Conservation (phyloP, 495 filamentous ascomycete species). For the Hyaloscypha finlandica region DNA sequence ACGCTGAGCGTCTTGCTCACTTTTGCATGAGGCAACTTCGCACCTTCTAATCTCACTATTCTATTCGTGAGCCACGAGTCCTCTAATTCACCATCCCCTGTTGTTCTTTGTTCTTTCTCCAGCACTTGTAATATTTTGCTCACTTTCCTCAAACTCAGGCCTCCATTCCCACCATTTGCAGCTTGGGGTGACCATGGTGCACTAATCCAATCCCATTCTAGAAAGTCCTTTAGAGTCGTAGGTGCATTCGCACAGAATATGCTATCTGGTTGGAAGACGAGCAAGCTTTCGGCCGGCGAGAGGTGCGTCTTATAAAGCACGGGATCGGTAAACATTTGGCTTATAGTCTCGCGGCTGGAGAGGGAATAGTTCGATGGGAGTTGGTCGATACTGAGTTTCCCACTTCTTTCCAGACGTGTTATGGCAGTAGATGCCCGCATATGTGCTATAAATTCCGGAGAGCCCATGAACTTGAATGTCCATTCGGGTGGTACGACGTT, state of each 20-base stretch:
- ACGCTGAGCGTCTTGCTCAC: slow-evolving; percentile 6
- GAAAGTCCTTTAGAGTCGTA: slow-evolving; percentile 7
- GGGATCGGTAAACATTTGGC: slow-evolving; percentile 14
- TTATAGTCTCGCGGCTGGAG: slow-evolving; percentile 8
- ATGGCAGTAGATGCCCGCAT: background rate
- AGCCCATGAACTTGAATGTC: slow-evolving; percentile 8
- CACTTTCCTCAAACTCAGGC: slow-evolving; percentile 13
- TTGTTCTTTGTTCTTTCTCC: background rate
- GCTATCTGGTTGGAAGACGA: slow-evolving; percentile 19
- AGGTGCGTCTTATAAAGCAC: slow-evolving; percentile 11
- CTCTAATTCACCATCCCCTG: background rate
- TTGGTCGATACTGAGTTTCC: slow-evolving; percentile 5
- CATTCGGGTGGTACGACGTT: slow-evolving; percentile 7
- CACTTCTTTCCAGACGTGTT: background rate
- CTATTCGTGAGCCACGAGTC: slow-evolving; percentile 7
- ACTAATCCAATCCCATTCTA: slow-evolving; percentile 6
- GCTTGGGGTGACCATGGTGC: slow-evolving; percentile 9
- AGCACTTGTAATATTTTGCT: slow-evolving; percentile 8
- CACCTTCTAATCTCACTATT: background rate
- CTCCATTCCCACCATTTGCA: slow-evolving; percentile 12
- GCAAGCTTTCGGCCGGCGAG: slow-evolving; percentile 14
- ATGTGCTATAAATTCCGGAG: background rate
- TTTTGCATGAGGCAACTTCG: slow-evolving; percentile 5
- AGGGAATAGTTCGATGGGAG: slow-evolving; percentile 8
- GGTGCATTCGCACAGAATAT: slow-evolving; percentile 9